phyloP scores from a whole-genome alignment of 768 basidiomycete species.

The Arthromyces matolae region DNA sequence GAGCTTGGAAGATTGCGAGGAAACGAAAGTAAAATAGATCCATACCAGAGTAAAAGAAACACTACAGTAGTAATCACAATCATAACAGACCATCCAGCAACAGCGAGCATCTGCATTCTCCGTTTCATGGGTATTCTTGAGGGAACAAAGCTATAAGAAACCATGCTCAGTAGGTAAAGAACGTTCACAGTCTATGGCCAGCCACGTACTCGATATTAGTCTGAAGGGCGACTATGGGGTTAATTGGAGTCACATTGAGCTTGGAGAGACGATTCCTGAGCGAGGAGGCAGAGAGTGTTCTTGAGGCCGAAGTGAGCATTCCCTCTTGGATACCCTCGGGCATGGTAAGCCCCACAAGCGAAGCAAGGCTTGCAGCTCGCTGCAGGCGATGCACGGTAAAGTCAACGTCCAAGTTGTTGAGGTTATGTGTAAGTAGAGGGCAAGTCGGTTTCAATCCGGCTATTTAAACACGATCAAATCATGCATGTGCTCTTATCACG shows the following conservation, averaged over 20 bases:
- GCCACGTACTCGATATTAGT: constrained; percentile 69
- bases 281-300: constrained; percentile 57
- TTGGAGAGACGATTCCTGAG: constrained; percentile 62
- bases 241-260: constrained; percentile 53
- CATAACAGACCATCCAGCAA: constrained; percentile 84
- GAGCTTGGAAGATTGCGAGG: background rate
- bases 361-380: background rate
- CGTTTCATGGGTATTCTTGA: constrained; percentile 82
- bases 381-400: background rate
- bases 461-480: background rate
- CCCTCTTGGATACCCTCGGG: constrained; percentile 13
- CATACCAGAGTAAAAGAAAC: constrained; percentile 80
- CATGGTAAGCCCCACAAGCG: constrained; percentile 10
- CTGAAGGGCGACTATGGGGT: constrained; percentile 62
- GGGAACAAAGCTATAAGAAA: constrained; percentile 67
- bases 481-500: constrained; percentile 8
- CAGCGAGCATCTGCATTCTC: constrained; percentile 83
- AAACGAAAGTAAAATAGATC: constrained; percentile 25
- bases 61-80: constrained; percentile 61
- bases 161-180: background rate
- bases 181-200: background rate
- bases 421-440: no score
- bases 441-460: no score
- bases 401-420: no score
- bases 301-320: constrained; percentile 35